Evolutionary conservation across 2,329 filamentous ascomycete genomes (phyloP).

Genomic region (Sordariomycetes sp.): DNA sequence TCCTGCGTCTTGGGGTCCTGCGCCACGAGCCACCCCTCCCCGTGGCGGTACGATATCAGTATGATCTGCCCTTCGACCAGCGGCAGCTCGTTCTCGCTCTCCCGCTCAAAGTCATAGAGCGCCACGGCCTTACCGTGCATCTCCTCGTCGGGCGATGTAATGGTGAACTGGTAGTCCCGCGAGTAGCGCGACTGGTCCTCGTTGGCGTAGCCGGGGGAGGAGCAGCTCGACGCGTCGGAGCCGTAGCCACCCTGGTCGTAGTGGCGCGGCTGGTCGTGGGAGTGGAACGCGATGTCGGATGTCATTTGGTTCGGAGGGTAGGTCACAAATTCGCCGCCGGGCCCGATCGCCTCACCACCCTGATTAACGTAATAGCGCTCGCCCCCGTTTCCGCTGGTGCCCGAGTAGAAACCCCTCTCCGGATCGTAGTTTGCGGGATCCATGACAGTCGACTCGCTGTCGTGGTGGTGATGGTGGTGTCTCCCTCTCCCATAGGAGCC

Average conservation of each 20-base stretch:
- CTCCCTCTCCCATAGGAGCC: slow-evolving; percentile 28
- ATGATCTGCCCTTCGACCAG: slow-evolving; percentile 92
- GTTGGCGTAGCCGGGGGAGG: slow-evolving; percentile 42
- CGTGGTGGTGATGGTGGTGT: slow-evolving; percentile 8
- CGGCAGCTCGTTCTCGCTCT: slow-evolving; percentile 93
- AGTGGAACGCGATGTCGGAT: slow-evolving; percentile 23
- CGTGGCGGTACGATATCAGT: slow-evolving; percentile 89
- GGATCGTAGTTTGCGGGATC: slow-evolving; percentile 37
- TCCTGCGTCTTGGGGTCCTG: slow-evolving; percentile 91
- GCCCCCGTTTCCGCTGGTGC: slow-evolving; percentile 55
- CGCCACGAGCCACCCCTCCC: slow-evolving; percentile 93
- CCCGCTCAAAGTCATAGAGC: slow-evolving; percentile 84
- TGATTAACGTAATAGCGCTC: slow-evolving; percentile 65
- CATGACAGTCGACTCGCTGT: slow-evolving; percentile 26
- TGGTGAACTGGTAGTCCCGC: slow-evolving; percentile 86
- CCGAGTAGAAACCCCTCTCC: slow-evolving; percentile 54
- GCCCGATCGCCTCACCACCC: slow-evolving; percentile 56
- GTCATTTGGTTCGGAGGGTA: slow-evolving; percentile 55
- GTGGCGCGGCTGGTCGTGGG: slow-evolving; percentile 23
- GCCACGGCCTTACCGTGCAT: slow-evolving; percentile 96
- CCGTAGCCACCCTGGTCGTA: slow-evolving; percentile 37
- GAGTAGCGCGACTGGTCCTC: slow-evolving; percentile 72
- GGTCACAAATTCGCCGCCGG: slow-evolving; percentile 68
- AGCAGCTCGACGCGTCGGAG: slow-evolving; percentile 41
- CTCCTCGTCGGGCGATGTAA: slow-evolving; percentile 89